These are phyloP conservation scores for Nemania abortiva DNA, from an alignment of 2,329 filamentous ascomycete species.

Conservation along the genomic window DNA sequence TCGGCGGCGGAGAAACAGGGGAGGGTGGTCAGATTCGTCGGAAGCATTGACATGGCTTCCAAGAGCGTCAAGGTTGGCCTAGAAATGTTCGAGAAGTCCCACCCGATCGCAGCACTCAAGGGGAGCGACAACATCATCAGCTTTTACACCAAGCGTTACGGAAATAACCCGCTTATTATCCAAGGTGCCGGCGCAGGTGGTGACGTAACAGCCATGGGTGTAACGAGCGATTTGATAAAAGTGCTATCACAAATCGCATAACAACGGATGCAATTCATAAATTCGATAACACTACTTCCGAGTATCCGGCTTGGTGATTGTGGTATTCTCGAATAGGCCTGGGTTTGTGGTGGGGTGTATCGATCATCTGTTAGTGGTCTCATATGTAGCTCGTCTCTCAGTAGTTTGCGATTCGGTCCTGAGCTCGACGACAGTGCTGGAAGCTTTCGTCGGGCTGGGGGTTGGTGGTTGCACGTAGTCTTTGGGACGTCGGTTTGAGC, in stretches of 20 bases:
- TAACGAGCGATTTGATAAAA: slow-evolving; percentile 93
- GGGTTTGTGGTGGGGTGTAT: slow-evolving; percentile 14
- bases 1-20: slow-evolving; percentile 84
- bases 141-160: slow-evolving; percentile 97
- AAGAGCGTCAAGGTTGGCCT: slow-evolving; percentile 91
- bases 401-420: slow-evolving; percentile 20
- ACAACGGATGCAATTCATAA: slow-evolving; percentile 35
- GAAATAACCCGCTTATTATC: slow-evolving; percentile 89
- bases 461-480: slow-evolving; percentile 34
- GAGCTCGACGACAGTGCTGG: slow-evolving; percentile 36
- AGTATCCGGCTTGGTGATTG: slow-evolving; percentile 30
- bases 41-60: slow-evolving; percentile 86
- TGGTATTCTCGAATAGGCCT: slow-evolving; percentile 3
- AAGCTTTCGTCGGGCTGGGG: slow-evolving; percentile 14
- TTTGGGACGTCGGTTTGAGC: slow-evolving; percentile 40
- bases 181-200: slow-evolving; percentile 95
- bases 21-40: slow-evolving; percentile 94
- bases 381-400: slow-evolving; percentile 40
- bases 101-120: slow-evolving; percentile 93
- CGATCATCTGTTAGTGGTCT: slow-evolving; percentile 30
- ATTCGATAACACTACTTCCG: slow-evolving; percentile 28
- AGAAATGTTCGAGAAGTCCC: slow-evolving; percentile 87
- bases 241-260: slow-evolving; percentile 78
- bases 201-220: slow-evolving; percentile 97
- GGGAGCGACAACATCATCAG: slow-evolving; percentile 99